Evolutionary conservation across 2,329 filamentous ascomycete genomes (phyloP), one percentile per base, ranked within the genome.

Genomic region (Whalleya microplaca): DNA sequence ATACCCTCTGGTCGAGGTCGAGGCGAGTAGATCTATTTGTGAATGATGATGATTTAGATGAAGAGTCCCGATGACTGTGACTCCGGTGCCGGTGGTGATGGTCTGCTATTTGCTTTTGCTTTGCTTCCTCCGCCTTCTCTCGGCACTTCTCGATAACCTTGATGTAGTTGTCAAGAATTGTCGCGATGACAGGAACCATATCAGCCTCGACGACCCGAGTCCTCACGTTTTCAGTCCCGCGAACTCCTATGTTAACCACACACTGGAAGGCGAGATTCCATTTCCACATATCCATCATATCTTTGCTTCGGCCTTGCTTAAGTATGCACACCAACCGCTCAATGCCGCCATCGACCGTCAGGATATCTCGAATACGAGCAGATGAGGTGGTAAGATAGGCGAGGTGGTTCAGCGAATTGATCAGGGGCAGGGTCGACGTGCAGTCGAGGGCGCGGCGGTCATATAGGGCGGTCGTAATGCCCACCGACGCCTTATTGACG

Each of bases 231-330:
- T 99, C 95, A 12, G 95, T 97, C 58, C 95, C 95, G 66, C 95
- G 86, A 58, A 99, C 94, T 55, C 95, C 95, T 71, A 99, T 98
- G 75, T 99, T 99, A 72, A 99, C 95, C 63, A 98, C 93, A 74
- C 95, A 99, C 76, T 98, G 95, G 75, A 99, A 99, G 51, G 95
- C 95, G 61, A 99, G 83, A 71, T 97, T 99, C 95, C 95, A 99
- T 77, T 98, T 98, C 95, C 95, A 99, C 91, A 96, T 96, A 74
- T 97, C 94, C 94, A 98, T 97, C 87, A 97, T 89, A 73, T 99
- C 94, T 76, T 93, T 96, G 78, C 91, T 97, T 72, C 95, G 85
- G 62, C 95, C 95, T 76, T 96, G 92, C 77, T 99, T 99, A 74
- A 99, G 85, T 71, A 99, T 97, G 83, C 92, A 97, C 72, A 99